These are phyloP conservation scores for Candida mesenterica DNA, from an alignment of 1,139 yeast genomes.

Conservation along the genomic window DNA sequence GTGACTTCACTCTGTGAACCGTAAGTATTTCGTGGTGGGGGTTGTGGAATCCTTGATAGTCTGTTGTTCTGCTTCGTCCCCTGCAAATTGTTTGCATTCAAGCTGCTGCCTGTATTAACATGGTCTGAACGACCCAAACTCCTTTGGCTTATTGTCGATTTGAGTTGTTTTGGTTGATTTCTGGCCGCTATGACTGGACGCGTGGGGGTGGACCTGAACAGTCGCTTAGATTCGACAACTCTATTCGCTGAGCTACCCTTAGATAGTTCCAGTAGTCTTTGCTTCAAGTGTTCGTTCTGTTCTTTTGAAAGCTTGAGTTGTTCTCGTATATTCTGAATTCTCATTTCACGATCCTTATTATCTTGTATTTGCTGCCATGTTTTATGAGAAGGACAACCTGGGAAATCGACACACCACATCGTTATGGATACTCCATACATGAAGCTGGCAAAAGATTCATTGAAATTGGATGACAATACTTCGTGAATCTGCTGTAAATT, in stretches of 20 bases:
- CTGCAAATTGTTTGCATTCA: not conserved
- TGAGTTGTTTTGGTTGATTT: no score
- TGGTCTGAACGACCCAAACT: no score
- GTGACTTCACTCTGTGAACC: not conserved
- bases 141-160: no score
- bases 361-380: constrained; percentile 34
- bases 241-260: not conserved
- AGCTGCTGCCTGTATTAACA: not conserved
- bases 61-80: constrained; percentile 4
- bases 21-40: constrained; percentile 6
- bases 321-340: constrained; percentile 22
- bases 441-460: constrained; percentile 62
- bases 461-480: constrained; percentile 49
- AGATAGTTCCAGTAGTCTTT: constrained; percentile 16
- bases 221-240: not conserved
- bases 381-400: constrained; percentile 38
- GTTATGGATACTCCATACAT: constrained; percentile 61
- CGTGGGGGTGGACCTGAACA: no score
- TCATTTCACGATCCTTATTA: constrained; percentile 25
- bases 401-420: constrained; percentile 66
- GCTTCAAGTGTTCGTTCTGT: constrained; percentile 28
- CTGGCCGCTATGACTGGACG: not conserved
- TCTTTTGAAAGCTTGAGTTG: constrained; percentile 23
- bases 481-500: constrained; percentile 50
- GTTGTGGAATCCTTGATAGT: constrained; percentile 16